Evolutionary conservation across 169 alveolate genomes (phyloP).

Genomic region (Cryptosporidium meleagridis): DNA sequence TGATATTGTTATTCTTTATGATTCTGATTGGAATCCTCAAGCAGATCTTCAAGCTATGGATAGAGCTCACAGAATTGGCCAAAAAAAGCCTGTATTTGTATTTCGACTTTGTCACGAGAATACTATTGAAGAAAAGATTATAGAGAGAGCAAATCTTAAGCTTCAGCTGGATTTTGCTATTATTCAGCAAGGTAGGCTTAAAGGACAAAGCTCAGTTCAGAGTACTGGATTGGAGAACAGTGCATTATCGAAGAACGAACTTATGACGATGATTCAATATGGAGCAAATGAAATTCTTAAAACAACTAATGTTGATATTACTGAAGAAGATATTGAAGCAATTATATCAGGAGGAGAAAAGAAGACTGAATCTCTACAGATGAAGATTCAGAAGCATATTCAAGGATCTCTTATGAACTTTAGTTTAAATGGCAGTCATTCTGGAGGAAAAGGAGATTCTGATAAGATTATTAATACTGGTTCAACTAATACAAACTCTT

Average conservation of each 20-base stretch:
- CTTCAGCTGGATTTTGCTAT: slow-evolving; percentile 96
- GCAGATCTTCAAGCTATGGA: slow-evolving; percentile 97
- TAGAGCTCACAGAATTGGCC: slow-evolving; percentile 98
- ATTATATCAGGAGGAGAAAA: slow-evolving; percentile 80
- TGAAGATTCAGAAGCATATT: slow-evolving; percentile 81
- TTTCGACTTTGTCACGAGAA: slow-evolving; percentile 94
- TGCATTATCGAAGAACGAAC: slow-evolving; percentile 85
- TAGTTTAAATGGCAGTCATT: slow-evolving; percentile 52
- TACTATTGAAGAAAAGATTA: slow-evolving; percentile 97
- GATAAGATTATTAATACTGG: slow-evolving; percentile 27
- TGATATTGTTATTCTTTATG: slow-evolving; percentile 96
- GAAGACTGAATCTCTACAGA: slow-evolving; percentile 73
- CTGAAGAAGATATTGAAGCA: slow-evolving; percentile 86
- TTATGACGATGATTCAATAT: slow-evolving; percentile 87
- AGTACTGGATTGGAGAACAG: slow-evolving; percentile 78
- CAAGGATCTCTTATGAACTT: slow-evolving; percentile 81
- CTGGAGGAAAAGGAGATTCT: slow-evolving; percentile 17
- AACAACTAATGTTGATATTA: slow-evolving; percentile 80
- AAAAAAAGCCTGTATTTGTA: slow-evolving; percentile 94
- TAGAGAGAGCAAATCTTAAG: slow-evolving; percentile 95
- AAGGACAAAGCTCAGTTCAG: slow-evolving; percentile 16
- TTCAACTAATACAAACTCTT: slow-evolving; percentile 38
- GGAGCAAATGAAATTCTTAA: slow-evolving; percentile 91
- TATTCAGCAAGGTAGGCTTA: slow-evolving; percentile 94
- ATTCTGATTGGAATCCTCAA: slow-evolving; percentile 98